Evolutionary conservation across 2,329 filamentous ascomycete genomes (phyloP).

Genomic region (Apiospora koreana): DNA sequence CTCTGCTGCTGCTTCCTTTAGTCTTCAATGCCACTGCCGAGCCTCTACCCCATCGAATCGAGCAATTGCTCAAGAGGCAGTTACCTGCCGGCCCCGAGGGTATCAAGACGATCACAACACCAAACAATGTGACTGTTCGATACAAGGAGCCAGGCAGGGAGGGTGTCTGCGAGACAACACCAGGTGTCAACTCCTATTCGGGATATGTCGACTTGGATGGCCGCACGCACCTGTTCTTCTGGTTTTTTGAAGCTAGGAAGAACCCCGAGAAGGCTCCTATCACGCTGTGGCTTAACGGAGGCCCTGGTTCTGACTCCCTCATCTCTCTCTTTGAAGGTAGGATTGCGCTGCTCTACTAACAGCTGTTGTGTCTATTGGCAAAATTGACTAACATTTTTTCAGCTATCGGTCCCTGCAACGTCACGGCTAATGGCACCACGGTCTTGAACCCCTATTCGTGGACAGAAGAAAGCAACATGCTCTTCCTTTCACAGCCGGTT

Average conservation of each 20-base stretch:
- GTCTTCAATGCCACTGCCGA: neutral
- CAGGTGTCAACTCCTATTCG: constrained; percentile 42
- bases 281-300: constrained; percentile 56
- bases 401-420: constrained; percentile 38
- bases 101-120: constrained; percentile 26
- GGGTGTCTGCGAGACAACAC: constrained; percentile 47
- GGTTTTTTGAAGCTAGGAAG: constrained; percentile 53
- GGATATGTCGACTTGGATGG: constrained; percentile 43
- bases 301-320: constrained; percentile 53
- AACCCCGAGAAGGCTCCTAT: constrained; percentile 47
- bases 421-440: constrained; percentile 44
- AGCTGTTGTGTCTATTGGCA: neutral
- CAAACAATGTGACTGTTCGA: constrained; percentile 41
- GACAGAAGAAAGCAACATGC: constrained; percentile 59
- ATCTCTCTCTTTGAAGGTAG: constrained; percentile 50
- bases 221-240: constrained; percentile 44
- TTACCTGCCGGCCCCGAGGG: constrained; percentile 38
- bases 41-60: neutral
- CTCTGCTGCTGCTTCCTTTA: neutral
- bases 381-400: neutral
- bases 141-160: constrained; percentile 50
- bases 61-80: constrained; percentile 25
- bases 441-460: constrained; percentile 59
- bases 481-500: constrained; percentile 64
- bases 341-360: neutral